A percentile compares a stretch with the other conserved stretches of the same genome.
phyloP scores from a whole-genome alignment of 805 yeast genomes.

The Candida arabinofermentans region DNA sequence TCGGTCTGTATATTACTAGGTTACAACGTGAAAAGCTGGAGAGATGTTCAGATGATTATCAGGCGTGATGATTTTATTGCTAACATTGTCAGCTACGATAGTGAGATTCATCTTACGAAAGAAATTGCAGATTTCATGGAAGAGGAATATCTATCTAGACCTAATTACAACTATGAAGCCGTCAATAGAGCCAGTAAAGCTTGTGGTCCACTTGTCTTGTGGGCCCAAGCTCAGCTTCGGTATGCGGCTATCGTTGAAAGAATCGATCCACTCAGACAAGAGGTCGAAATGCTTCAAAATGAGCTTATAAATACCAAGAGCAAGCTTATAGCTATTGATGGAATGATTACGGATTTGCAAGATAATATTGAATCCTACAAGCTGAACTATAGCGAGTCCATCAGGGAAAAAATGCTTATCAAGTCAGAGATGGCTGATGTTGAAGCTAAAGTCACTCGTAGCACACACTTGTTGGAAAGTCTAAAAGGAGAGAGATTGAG shows the following conservation, averaged over 20 bases:
- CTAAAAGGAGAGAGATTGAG: slow-evolving; percentile 64
- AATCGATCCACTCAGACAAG: slow-evolving; percentile 69
- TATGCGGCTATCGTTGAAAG: slow-evolving; percentile 66
- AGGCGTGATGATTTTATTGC: slow-evolving; percentile 85
- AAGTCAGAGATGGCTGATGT: slow-evolving; percentile 67
- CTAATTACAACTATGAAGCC: slow-evolving; percentile 63
- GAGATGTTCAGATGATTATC: slow-evolving; percentile 76
- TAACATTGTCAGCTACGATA: slow-evolving; percentile 71
- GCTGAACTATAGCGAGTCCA: slow-evolving; percentile 62
- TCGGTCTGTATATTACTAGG: slow-evolving; percentile 86
- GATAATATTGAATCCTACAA: slow-evolving; percentile 66
- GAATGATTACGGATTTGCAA: slow-evolving; percentile 76
- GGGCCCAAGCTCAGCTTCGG: slow-evolving; percentile 89
- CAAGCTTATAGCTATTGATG: slow-evolving; percentile 68
- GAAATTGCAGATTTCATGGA: slow-evolving; percentile 57
- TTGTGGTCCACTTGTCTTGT: slow-evolving; percentile 84
- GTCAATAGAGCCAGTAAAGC: slow-evolving; percentile 92
- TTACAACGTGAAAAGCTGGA: slow-evolving; percentile 62
- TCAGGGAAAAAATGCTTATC: slow-evolving; percentile 73
- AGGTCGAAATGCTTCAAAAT: slow-evolving; percentile 55
- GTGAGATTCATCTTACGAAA: slow-evolving; percentile 51
- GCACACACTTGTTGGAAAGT: slow-evolving; percentile 57
- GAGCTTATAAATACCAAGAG: slow-evolving; percentile 61
- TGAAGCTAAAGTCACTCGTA: slow-evolving; percentile 55
- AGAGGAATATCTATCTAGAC: slow-evolving; percentile 51